These are phyloP conservation scores for Schizochytrium sp. DNA, from an alignment of 108 stramenopile genomes.

Conservation along the genomic window DNA sequence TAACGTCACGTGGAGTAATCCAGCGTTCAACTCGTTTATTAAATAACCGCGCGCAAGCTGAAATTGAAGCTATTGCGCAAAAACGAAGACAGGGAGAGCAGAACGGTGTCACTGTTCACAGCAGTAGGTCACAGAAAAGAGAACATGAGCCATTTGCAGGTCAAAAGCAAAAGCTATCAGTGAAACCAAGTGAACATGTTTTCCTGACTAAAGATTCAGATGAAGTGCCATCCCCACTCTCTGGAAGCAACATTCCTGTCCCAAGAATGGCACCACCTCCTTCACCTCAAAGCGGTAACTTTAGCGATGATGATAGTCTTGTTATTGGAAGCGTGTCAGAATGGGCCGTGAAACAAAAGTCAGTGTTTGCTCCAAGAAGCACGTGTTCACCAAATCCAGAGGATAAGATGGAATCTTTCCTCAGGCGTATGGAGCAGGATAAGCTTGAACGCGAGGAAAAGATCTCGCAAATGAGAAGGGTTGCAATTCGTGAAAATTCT, in stretches of 20 bases:
- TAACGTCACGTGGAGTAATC: background rate
- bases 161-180: background rate
- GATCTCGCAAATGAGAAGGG: background rate
- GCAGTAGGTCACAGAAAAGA: background rate
- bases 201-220: no score
- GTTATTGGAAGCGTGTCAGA: background rate
- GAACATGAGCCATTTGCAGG: background rate
- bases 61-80: background rate
- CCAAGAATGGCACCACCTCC: no score
- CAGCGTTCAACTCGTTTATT: background rate
- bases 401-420: background rate
- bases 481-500: background rate
- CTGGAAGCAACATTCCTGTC: no score
- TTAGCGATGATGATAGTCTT: background rate
- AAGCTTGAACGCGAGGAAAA: background rate
- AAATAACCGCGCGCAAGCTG: background rate
- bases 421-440: conserved; percentile 14
- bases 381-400: background rate
- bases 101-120: background rate
- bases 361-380: no score
- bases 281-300: no score
- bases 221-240: no score
- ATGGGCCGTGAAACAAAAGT: background rate
- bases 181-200: no score
- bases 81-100: background rate